phyloP scores from a whole-genome alignment of 192 early-diverging fungal species.

The Gamsiella multidivaricata region DNA sequence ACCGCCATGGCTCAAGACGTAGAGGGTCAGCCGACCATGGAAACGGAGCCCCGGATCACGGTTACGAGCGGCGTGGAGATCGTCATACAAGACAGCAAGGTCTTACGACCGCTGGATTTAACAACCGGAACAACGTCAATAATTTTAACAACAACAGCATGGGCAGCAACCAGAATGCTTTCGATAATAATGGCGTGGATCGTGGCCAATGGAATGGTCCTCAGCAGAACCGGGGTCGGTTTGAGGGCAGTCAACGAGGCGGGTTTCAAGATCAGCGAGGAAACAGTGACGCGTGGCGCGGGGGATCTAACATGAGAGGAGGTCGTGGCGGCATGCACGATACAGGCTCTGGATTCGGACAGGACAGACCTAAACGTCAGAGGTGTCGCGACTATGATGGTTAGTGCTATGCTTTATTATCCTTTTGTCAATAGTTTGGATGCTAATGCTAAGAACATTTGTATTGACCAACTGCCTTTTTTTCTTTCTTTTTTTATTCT shows the following conservation, averaged over 20 bases:
- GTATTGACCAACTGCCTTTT: background rate
- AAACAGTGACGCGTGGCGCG: constrained; percentile 45
- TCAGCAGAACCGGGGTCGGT: constrained; percentile 10
- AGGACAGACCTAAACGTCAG: constrained; percentile 51
- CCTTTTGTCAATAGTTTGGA: background rate
- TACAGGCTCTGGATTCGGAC: constrained; percentile 35
- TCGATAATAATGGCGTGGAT: constrained; percentile 9
- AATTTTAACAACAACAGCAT: constrained; percentile 8
- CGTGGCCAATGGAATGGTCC: constrained; percentile 29
- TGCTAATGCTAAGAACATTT: background rate
- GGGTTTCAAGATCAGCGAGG: constrained; percentile 38
- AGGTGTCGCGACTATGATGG: constrained; percentile 84
- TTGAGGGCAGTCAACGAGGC: constrained; percentile 5
- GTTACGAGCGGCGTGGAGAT: constrained; percentile 46
- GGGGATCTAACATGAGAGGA: constrained; percentile 50
- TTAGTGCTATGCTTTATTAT: constrained; percentile 29
- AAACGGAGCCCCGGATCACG: constrained; percentile 20
- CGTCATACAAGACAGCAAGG: constrained; percentile 18
- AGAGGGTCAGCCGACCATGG: constrained; percentile 5
- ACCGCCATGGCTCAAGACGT: background rate
- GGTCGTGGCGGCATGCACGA: constrained; percentile 56
- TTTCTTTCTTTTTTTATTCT: background rate
- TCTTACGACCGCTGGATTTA: constrained; percentile 27
- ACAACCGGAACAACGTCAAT: constrained; percentile 21
- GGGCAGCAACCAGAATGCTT: constrained; percentile 9